Conservation (phyloP, 768 basidiomycete genomes). For the Mycena belliarum region DNA sequence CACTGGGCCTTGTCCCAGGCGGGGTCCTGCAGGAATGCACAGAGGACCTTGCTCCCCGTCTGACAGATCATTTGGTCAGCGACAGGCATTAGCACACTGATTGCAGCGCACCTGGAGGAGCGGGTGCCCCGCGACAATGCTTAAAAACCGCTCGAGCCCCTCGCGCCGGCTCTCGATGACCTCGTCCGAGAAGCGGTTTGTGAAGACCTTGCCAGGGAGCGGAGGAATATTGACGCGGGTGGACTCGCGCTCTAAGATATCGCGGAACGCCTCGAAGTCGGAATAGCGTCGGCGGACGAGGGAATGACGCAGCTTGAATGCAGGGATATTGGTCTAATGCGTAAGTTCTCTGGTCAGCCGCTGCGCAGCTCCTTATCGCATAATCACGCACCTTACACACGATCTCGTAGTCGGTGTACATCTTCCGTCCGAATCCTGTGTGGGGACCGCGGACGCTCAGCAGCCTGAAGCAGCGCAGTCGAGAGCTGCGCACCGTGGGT, state of each 20-base stretch:
- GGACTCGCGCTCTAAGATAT: constrained; percentile 95
- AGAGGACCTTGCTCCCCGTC: constrained; percentile 97
- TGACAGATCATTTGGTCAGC: constrained; percentile 33
- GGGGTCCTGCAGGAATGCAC: constrained; percentile 93
- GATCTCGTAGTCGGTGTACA: constrained; percentile 99
- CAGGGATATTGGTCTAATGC: constrained; percentile 94
- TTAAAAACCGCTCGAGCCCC: constrained; percentile 92
- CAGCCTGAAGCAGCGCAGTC: too few relatives aligned
- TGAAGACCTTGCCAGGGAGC: constrained; percentile 97
- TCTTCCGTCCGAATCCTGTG: constrained; percentile 92
- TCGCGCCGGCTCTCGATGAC: constrained; percentile 91
- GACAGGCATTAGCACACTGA: neutral
- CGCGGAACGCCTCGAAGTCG: constrained; percentile 95
- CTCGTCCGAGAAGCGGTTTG: constrained; percentile 97
- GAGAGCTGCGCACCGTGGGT: constrained; percentile 71
- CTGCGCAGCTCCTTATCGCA: constrained; percentile 1
- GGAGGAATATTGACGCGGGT: constrained; percentile 98
- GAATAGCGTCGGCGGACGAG: constrained; percentile 87
- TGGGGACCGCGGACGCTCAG: neutral
- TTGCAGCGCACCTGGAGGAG: constrained; percentile 71
- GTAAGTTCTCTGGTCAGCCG: neutral
- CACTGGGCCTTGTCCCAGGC: constrained; percentile 85
- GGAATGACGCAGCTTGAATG: constrained; percentile 95
- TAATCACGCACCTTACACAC: constrained; percentile 78
- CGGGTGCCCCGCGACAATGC: constrained; percentile 96